These are phyloP conservation scores for Xylaria sp. DNA, from an alignment of 2,329 filamentous ascomycete genomes.

Conservation along the genomic window DNA sequence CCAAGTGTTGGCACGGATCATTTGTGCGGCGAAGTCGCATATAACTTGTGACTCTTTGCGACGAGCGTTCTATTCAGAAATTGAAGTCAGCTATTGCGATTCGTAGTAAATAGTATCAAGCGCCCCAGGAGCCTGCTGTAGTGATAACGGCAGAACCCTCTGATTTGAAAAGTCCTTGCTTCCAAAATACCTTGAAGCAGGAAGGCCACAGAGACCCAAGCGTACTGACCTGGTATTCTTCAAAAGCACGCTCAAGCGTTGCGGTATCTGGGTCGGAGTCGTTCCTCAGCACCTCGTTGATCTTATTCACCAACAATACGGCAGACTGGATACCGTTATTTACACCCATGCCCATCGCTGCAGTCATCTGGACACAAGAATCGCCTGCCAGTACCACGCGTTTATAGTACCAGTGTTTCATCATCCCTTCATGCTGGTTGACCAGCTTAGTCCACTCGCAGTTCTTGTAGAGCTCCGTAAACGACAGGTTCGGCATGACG, in stretches of 20 bases:
- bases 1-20: slow-evolving; percentile 35
- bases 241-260: slow-evolving; percentile 24
- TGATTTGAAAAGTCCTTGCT: too few relatives aligned
- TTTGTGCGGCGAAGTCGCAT: slow-evolving; percentile 21
- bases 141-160: background rate
- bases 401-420: slow-evolving; percentile 32
- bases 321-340: slow-evolving; percentile 36
- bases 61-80: slow-evolving; percentile 12
- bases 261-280: slow-evolving; percentile 11
- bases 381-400: slow-evolving; percentile 38
- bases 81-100: background rate
- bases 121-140: background rate
- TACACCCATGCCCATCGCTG: slow-evolving; percentile 34
- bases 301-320: slow-evolving; percentile 32
- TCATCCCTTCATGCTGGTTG: slow-evolving; percentile 33
- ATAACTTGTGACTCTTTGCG: slow-evolving; percentile 27
- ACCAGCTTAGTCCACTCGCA: slow-evolving; percentile 33
- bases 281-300: slow-evolving; percentile 18
- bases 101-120: background rate
- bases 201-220: background rate
- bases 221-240: slow-evolving; percentile 31
- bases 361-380: slow-evolving; percentile 32
- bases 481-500: slow-evolving; percentile 32
- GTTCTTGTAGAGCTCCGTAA: slow-evolving; percentile 32
- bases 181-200: background rate